Base-by-base conservation (phyloP, 768 basidiomycete species). In the Rhizopogon rudus region DNA sequence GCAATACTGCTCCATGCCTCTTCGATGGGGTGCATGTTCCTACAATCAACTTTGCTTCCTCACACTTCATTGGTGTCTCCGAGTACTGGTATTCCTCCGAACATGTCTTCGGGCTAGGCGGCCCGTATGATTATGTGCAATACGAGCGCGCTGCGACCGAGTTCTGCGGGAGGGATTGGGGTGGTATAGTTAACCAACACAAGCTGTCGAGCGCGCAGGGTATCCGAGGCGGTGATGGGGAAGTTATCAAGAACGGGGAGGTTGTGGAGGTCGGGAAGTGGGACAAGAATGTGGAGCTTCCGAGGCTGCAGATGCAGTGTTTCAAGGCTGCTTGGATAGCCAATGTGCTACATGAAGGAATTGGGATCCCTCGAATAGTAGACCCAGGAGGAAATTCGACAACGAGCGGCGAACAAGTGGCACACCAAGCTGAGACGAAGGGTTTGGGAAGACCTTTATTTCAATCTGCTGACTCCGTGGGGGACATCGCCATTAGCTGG, bases 41-140 rank as follows among this genome's bases (percentile, higher is more conserved):
- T 6, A 82, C 86, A 1, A 98, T 98, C 65, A 92, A 98, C 73
- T 99, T 98, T 69, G 81, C 83, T 40, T 91, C 86, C 35, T 92
- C 91, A 12, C 88, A 87, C 53, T 99, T 98, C 69, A 97, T 99
- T 62, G 97, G 97, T 3, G 87, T 99, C 40, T 95, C 93, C 13
- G 97, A 99, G 70, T 99, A 98, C 68, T 99, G 96, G 96, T 98
- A 98, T 71, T 98, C 96, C 25, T 93, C 94, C 9, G 94, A 99
- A 63, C 94, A 98, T 68, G 88, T 98, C 46, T 93, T 97, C 63
- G 92, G 91, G 1, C 80, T 98, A 2, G 95, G 94, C 20, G 97
- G 97, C 3, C 80, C 93, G 20, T 99, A 98, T 74, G 91, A 98
- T 68, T 96, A 92, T 66, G 91, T 93, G 28, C 88, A 96, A 67